phyloP scores from a whole-genome alignment of 768 basidiomycete species.

The Mycena albidolilacea region DNA sequence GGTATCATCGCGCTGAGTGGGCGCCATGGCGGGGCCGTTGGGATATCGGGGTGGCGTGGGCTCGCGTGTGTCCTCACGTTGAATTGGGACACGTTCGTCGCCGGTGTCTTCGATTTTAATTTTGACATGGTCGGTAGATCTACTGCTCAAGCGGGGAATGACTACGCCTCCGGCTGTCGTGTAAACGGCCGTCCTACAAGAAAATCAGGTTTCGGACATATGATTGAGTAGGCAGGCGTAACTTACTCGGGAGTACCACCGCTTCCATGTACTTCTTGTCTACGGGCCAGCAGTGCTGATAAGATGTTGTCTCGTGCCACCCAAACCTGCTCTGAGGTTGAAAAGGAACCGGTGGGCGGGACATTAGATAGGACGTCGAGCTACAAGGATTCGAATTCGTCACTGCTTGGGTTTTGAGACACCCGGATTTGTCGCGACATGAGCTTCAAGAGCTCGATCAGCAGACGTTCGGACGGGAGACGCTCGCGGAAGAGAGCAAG shows the following conservation, averaged over 20 bases:
- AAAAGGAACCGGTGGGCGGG: neutral
- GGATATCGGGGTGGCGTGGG: neutral
- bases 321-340: neutral
- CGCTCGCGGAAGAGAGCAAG: neutral
- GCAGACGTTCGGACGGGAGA: neutral
- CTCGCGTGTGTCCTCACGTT: neutral
- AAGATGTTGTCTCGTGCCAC: constrained; percentile 1
- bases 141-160: neutral
- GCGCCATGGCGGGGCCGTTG: too few relatives aligned
- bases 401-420: too few relatives aligned
- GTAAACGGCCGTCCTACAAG: neutral
- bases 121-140: neutral
- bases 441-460: neutral
- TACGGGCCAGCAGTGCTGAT: neutral
- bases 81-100: neutral
- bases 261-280: constrained; percentile 8
- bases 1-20: neutral
- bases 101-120: neutral
- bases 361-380: neutral
- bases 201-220: neutral
- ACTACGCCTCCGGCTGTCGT: neutral
- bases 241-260: constrained; percentile 3
- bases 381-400: neutral
- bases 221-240: neutral
- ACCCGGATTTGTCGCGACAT: neutral